Conservation (phyloP, 495 filamentous ascomycete species). For the Daldinia childiae region DNA sequence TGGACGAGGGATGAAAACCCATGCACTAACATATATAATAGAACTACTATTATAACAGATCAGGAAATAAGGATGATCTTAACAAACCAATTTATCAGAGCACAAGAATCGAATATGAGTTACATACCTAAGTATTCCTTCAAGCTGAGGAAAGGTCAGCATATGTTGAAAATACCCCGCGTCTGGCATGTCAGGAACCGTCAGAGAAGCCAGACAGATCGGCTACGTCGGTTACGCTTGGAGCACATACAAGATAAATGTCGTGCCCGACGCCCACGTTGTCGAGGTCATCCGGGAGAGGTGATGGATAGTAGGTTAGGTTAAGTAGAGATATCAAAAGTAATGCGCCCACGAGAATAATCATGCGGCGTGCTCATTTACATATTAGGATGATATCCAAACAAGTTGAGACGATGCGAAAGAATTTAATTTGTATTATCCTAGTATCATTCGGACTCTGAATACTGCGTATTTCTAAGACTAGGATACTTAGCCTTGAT, state of each 20-base stretch:
- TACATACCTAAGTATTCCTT: no score
- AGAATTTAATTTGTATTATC: conserved; percentile 23
- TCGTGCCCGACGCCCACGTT: background rate
- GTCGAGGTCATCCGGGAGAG: background rate
- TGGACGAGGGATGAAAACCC: conserved; percentile 23
- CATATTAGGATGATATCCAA: background rate
- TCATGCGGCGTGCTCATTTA: background rate
- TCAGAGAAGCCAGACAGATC: background rate
- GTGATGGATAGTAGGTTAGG: background rate
- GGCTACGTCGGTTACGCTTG: background rate
- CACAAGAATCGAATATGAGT: background rate
- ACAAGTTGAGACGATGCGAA: conserved; percentile 10
- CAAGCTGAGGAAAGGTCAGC: background rate
- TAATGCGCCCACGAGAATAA: background rate
- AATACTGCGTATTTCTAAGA: background rate
- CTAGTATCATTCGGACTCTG: background rate
- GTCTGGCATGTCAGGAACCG: background rate
- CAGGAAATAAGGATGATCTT: conserved; percentile 6
- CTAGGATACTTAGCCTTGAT: conserved; percentile 42
- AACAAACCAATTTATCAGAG: background rate
- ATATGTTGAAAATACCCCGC: conserved; percentile 3
- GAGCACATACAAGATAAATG: background rate
- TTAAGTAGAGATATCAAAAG: background rate
- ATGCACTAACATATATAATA: conserved; percentile 6
- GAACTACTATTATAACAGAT: conserved; percentile 6